A percentile compares a stretch with the other conserved stretches of the same genome.
phyloP scores from a whole-genome alignment of 345 rosid species.

The Anacardium occidentale region DNA sequence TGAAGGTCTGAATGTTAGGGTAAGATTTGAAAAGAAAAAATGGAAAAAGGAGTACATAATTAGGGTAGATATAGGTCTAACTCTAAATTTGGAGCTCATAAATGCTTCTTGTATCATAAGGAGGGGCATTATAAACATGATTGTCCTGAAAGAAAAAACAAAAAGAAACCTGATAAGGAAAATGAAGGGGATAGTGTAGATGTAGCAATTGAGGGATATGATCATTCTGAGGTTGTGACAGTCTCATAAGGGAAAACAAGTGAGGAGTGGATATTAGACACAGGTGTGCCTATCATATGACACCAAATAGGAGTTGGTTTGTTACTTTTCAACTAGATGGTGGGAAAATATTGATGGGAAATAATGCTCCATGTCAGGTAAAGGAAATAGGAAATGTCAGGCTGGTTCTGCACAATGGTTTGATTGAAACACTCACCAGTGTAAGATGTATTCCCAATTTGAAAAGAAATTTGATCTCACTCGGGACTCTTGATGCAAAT shows the following conservation, averaged over 20 bases:
- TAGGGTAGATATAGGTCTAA: no score
- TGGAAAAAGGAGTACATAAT: no score
- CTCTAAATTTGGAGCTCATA: no score
- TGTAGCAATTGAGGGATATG: no score
- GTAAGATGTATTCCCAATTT: not conserved
- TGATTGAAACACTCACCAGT: not conserved
- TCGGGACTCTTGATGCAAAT: not conserved
- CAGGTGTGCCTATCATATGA: not conserved
- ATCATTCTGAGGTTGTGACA: not conserved
- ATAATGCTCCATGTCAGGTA: not conserved
- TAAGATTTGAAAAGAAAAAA: no score
- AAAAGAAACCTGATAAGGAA: no score
- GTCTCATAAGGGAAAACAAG: not conserved
- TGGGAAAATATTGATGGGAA: not conserved
- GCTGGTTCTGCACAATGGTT: no score
- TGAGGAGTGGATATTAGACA: not conserved
- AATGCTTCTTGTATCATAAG: no score
- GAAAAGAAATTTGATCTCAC: not conserved
- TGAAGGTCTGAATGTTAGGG: not conserved
- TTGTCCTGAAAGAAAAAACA: no score
- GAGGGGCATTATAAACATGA: no score
- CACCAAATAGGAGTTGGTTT: not conserved
- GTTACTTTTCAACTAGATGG: not conserved
- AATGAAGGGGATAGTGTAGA: no score
- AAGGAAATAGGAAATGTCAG: not conserved